These are phyloP conservation scores for Aphanomyces euteiches DNA, from an alignment of 352 stramenopile species.

Conservation along the genomic window DNA sequence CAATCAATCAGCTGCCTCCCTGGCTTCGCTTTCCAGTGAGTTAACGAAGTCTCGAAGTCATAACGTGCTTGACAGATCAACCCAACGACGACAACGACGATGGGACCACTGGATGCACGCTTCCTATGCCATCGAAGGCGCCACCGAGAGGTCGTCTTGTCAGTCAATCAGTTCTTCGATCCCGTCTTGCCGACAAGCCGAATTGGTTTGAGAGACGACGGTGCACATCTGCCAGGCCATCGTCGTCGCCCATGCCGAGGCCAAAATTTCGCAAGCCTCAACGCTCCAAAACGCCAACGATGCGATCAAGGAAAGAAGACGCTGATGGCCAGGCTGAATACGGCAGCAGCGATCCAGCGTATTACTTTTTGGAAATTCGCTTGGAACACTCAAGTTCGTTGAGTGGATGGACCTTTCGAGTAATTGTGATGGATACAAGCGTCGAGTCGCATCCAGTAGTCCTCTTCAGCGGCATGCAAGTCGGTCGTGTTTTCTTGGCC, in stretches of 20 bases:
- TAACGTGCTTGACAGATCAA: not conserved
- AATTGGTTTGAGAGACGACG: no score
- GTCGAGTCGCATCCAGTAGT: not conserved
- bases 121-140: no score
- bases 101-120: no score
- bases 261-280: not conserved
- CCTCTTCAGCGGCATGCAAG: conserved; percentile 17
- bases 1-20: not conserved
- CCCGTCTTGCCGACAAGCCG: no score
- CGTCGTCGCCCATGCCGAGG: not conserved
- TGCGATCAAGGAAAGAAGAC: not conserved
- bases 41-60: no score
- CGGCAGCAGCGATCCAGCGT: conserved; percentile 1
- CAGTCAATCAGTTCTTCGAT: not conserved
- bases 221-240: no score
- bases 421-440: conserved; percentile 23
- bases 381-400: conserved; percentile 28
- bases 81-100: not conserved
- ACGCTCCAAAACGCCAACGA: not conserved
- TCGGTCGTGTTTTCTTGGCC: not conserved
- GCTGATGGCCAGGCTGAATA: not conserved
- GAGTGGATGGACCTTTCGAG: conserved; percentile 21
- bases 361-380: conserved; percentile 27
- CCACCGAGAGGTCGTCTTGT: not conserved
- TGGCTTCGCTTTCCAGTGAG: no score